Base-by-base conservation (phyloP, 257 asterid species). In the Linaria vulgaris region DNA sequence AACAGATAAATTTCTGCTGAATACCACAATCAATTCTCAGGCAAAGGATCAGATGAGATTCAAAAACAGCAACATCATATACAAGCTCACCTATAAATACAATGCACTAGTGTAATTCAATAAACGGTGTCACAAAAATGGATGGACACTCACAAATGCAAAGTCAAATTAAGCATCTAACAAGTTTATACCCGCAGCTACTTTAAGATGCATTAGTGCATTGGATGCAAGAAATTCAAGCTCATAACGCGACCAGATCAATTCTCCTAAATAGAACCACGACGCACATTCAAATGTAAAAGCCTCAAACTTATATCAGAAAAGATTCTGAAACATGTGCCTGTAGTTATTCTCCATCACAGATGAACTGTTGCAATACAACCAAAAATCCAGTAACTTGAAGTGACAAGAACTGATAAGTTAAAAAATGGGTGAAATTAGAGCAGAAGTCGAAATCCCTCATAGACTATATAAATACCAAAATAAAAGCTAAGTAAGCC, bases 331-430 rank as follows among this genome's bases (percentile, higher is more conserved):
- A 34, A 52, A 23, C 51, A 69, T 55, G 41, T 58, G 56, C 73
- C 76, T 67, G 70, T 50, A 67, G 64, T 73, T 64, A 63, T 59
- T 54, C 72, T 72, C 69, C 48, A 47, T 51, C 63, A 69, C 76
- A 37, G 62, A 30, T 66, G 67, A 37, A 66, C 31, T 59, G 44
- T 30, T 66, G 70, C 44, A 69, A 58, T 49, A 58, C 67, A 69
- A 79, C 25, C 65, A 43, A 43, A 27, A 44, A 37, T 63, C 62
- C 74, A 57, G 46, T 39, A 51, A 34, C 71, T 58, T 16, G 50
- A 66, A 48, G 68, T 20, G 66, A 39, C 27, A 64, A 70, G 61
- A 59, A 50, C 45, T 59, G 64, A 51, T 46, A 62, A 56, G 22
- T 64, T 46, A 53, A 69, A 41, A 64, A 21, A 46, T 44, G 16